Percentiles rank a stretch among this genome's conserved stretches.
Conservation (phyloP, 2,329 filamentous ascomycete species). For the Amphichorda felina region DNA sequence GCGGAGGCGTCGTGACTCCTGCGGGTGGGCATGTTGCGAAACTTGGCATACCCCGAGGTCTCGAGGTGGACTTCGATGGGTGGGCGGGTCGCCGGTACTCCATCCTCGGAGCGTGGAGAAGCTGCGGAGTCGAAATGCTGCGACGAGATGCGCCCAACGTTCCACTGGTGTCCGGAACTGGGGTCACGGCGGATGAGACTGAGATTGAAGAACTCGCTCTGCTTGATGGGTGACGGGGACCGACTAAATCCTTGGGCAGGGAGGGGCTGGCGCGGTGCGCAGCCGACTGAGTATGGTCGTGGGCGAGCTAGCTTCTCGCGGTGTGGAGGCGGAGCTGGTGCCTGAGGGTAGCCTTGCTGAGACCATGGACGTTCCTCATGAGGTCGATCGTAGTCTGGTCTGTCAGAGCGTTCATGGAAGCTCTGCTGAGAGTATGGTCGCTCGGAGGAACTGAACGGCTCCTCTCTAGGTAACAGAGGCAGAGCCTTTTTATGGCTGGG, state of each 20-base stretch:
- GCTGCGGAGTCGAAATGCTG: constrained; percentile 32
- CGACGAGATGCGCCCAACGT: constrained; percentile 54
- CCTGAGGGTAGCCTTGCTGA: not conserved
- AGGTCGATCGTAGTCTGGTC: not conserved
- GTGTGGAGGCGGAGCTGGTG: not conserved
- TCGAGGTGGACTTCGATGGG: constrained; percentile 41
- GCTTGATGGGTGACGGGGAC: constrained; percentile 26
- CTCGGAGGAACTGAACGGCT: constrained; percentile 1
- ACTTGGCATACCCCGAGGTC: constrained; percentile 45
- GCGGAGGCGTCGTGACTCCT: constrained; percentile 18
- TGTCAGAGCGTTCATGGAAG: not conserved
- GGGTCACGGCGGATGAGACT: constrained; percentile 67
- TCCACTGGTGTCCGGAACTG: constrained; percentile 59
- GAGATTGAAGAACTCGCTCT: constrained; percentile 35
- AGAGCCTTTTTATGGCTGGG: not conserved
- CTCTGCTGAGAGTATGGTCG: constrained; percentile 1
- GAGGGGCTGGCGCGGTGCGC: not conserved
- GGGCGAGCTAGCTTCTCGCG: too few relatives aligned
- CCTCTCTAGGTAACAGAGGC: not conserved
- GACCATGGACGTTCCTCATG: constrained; percentile 1
- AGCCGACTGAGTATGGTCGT: too few relatives aligned
- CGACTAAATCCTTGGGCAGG: constrained; percentile 6
- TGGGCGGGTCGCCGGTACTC: constrained; percentile 13
- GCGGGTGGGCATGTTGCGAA: constrained; percentile 33
- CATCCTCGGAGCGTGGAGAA: not conserved